Percentiles rank a stretch among this genome's conserved stretches.
These are phyloP conservation scores for Vanilla planifolia DNA, from an alignment of 106 monocot species.

Conservation along the genomic window DNA sequence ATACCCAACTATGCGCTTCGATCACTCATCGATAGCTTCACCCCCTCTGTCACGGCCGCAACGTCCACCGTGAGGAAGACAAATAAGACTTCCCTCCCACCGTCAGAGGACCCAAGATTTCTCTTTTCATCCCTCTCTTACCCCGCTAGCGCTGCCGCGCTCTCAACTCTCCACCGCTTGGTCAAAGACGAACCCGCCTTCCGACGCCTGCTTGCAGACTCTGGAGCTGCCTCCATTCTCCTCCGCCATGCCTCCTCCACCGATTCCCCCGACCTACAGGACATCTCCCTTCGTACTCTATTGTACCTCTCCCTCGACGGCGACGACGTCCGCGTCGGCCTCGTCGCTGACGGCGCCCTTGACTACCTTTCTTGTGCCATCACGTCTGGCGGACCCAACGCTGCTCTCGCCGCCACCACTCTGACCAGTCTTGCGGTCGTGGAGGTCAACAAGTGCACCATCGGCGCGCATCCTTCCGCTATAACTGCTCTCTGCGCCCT, in stretches of 20 bases:
- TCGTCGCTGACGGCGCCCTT: conserved; percentile 56
- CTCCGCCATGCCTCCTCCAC: conserved; percentile 19
- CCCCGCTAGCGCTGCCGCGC: conserved; percentile 7
- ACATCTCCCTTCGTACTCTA: conserved; percentile 26
- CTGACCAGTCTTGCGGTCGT: conserved; percentile 56
- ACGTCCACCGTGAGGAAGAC: no score
- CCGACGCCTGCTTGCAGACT: conserved; percentile 23
- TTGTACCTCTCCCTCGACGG: conserved; percentile 59
- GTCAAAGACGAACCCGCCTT: conserved; percentile 7
- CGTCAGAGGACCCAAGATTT: not conserved
- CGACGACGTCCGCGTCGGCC: conserved; percentile 55
- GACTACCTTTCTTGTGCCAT: conserved; percentile 23
- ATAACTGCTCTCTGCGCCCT: conserved; percentile 23
- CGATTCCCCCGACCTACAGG: conserved; percentile 19
- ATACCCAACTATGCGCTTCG: conserved; percentile 75
- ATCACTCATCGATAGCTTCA: conserved; percentile 37
- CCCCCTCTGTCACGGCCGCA: not conserved
- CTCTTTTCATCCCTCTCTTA: not conserved
- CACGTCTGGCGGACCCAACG: not conserved
- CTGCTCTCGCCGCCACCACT: conserved; percentile 43
- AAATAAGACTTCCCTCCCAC: not conserved
- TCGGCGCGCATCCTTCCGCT: conserved; percentile 46
- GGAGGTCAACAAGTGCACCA: conserved; percentile 62
- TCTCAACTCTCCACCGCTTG: conserved; percentile 21
- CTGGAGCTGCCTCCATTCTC: conserved; percentile 17